Evolutionary conservation across 2,329 filamentous ascomycete species (phyloP).

Genomic region (Westerdykella aurantiaca): DNA sequence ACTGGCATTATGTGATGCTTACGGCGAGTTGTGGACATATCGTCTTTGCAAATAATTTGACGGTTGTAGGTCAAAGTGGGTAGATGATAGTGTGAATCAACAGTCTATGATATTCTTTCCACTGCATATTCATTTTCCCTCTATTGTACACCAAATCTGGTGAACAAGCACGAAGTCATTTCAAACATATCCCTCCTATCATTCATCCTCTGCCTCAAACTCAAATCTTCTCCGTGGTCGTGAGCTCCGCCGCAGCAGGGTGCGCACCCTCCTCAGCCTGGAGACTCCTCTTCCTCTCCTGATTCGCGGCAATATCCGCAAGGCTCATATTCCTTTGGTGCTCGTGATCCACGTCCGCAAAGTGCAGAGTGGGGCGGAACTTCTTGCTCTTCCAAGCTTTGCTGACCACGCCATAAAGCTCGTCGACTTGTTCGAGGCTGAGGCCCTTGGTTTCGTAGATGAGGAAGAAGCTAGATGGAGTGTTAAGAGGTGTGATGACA

Average conservation of each 20-base stretch:
- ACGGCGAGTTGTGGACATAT: too few species aligned
- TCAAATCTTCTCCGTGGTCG: conserved; percentile 7
- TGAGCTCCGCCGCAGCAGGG: background rate
- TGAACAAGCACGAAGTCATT: too few species aligned
- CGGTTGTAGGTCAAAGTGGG: too few species aligned
- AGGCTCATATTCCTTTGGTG: conserved; percentile 15
- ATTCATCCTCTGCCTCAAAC: background rate
- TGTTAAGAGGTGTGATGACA: background rate
- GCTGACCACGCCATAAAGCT: conserved; percentile 67
- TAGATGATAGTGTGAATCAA: too few species aligned
- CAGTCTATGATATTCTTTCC: too few species aligned
- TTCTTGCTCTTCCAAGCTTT: conserved; percentile 64
- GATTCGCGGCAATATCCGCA: conserved; percentile 23
- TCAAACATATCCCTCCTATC: too few species aligned
- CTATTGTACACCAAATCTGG: too few species aligned
- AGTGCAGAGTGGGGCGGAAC: conserved; percentile 52
- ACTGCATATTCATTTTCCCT: too few species aligned
- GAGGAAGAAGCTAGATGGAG: conserved; percentile 50
- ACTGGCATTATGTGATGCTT: too few species aligned
- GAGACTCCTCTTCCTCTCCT: conserved; percentile 32
- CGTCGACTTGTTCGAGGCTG: conserved; percentile 71
- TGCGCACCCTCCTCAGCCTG: conserved; percentile 17
- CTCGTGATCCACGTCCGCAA: conserved; percentile 26
- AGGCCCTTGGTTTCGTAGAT: conserved; percentile 74
- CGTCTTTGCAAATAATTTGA: too few species aligned